Evolutionary conservation across 2,329 filamentous ascomycete genomes (phyloP), one percentile per base, ranked within the genome.

Genomic region (Colletotrichum sp.): DNA sequence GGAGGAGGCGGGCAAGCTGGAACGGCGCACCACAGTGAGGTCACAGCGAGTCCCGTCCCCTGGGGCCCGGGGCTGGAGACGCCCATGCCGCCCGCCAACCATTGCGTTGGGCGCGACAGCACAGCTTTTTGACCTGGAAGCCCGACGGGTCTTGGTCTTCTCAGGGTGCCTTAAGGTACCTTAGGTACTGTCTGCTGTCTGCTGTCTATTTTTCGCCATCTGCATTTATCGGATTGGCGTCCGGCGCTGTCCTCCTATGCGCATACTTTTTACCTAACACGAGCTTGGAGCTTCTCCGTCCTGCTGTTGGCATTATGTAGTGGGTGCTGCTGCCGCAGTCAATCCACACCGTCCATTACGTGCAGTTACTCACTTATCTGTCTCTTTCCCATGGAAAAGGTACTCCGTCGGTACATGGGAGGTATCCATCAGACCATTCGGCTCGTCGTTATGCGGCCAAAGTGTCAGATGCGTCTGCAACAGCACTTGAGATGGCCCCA

Each of bases 1-100:
- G 16, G 32, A 26, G 13, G 21, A 76, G 57, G 32, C 39, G 39
- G 73, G 69, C 63, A 59, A 60, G 73, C 74, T 76, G 74, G 70
- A 68, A 76, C 70, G 71, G 71, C 59, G 71, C 65, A 76, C 74
- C 74, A 74, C 59, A 44, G 74, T 69, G 74, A 76, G 74, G 64
- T 76, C 74, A 76, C 74, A 74, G 74, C 57, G 70, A 64, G 36
- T 32, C 26, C 32, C 65, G 57, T 36, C 18, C 63, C 44, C 32
- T 59, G 63, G 34, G 30, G 30, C 28, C 39, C n/a, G 72, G 72
- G 67, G 72, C 70, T 76, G 72, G 69, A 52, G 68, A 65, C 72
- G 67, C 71, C 71, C 59, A 72, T 72, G 71, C 39, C 66, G 60
- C 34, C 60, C 60, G 52, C 68, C 34, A 39, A 65, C 49, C 49